A percentile compares a stretch with the other conserved stretches of the same genome.
Conservation (phyloP, 2,329 filamentous ascomycete genomes). For the Capronia americana region DNA sequence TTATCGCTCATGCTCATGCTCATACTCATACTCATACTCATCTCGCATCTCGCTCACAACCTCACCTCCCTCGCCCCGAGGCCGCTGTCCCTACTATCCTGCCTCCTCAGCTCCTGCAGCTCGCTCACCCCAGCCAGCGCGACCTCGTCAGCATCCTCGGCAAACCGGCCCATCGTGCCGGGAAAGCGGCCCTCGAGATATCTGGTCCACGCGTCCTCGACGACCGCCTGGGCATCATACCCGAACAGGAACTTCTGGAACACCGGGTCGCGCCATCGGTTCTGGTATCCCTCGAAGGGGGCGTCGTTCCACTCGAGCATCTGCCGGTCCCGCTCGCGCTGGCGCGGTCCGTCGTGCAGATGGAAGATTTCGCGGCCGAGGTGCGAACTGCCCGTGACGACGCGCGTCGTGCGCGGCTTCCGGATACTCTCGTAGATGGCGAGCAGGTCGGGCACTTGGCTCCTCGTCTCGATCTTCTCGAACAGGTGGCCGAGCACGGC, state of each 20-base stretch:
- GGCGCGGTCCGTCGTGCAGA: constrained; percentile 49
- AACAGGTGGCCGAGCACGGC: constrained; percentile 45
- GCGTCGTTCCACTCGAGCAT: constrained; percentile 17
- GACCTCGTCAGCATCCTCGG: not conserved
- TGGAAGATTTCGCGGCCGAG: constrained; percentile 48
- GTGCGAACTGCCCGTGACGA: constrained; percentile 45
- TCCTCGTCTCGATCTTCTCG: constrained; percentile 36
- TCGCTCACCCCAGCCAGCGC: too few species aligned
- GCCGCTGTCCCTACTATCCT: not conserved
- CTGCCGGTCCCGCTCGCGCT: constrained; percentile 50
- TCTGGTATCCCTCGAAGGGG: constrained; percentile 29
- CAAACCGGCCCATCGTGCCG: constrained; percentile 22
- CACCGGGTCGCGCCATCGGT: constrained; percentile 31
- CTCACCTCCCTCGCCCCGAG: not conserved
- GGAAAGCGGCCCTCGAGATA: constrained; percentile 24
- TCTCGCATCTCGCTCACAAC: not conserved
- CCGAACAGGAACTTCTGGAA: constrained; percentile 33
- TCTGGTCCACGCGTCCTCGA: constrained; percentile 23
- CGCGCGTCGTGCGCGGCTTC: constrained; percentile 49
- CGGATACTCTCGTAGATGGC: constrained; percentile 47
- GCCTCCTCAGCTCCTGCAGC: not conserved
- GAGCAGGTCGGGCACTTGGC: constrained; percentile 47
- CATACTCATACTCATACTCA: too few species aligned
- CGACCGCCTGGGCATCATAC: constrained; percentile 27
- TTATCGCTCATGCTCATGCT: not conserved